Evolutionary conservation across 2,329 filamentous ascomycete genomes (phyloP).

Genomic region (Orbilia quercus): DNA sequence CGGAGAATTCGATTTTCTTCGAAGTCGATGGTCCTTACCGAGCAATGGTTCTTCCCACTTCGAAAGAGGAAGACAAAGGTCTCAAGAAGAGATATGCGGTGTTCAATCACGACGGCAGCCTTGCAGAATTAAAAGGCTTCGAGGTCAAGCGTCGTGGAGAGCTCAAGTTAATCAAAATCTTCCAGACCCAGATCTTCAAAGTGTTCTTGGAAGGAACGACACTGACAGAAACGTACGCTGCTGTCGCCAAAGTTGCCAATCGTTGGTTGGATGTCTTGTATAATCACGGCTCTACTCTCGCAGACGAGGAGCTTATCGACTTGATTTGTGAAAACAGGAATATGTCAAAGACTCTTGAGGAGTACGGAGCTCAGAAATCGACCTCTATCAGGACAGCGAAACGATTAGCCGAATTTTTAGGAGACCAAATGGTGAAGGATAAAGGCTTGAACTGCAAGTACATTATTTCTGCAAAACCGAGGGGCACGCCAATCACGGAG

Average conservation of each 20-base stretch:
- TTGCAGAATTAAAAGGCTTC: constrained; percentile 96
- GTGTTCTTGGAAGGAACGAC: constrained; percentile 95
- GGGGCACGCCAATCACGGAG: constrained; percentile 91
- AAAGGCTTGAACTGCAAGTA: constrained; percentile 99
- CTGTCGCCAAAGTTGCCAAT: constrained; percentile 94
- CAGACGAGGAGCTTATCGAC: constrained; percentile 96
- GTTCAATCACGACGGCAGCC: constrained; percentile 95
- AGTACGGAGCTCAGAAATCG: constrained; percentile 95
- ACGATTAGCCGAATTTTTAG: constrained; percentile 92
- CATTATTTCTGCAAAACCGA: constrained; percentile 90
- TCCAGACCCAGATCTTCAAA: constrained; percentile 99
- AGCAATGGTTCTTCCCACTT: constrained; percentile 96
- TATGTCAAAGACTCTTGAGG: constrained; percentile 96
- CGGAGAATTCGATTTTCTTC: constrained; percentile 99
- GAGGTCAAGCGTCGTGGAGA: constrained; percentile 98
- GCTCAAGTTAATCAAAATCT: constrained; percentile 99
- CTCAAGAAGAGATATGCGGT: constrained; percentile 99
- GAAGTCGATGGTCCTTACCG: constrained; percentile 98
- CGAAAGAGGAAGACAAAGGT: constrained; percentile 99
- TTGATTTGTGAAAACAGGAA: constrained; percentile 99
- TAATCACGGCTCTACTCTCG: constrained; percentile 85
- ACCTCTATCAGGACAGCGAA: constrained; percentile 99
- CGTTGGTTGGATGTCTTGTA: constrained; percentile 96
- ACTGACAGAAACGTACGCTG: constrained; percentile 85
- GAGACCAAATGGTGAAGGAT: constrained; percentile 99